Percentiles rank a stretch among this genome's conserved stretches.
Evolutionary conservation across 116 monocot species (phyloP).

Genomic region (Phalaenopsis hybrid): DNA sequence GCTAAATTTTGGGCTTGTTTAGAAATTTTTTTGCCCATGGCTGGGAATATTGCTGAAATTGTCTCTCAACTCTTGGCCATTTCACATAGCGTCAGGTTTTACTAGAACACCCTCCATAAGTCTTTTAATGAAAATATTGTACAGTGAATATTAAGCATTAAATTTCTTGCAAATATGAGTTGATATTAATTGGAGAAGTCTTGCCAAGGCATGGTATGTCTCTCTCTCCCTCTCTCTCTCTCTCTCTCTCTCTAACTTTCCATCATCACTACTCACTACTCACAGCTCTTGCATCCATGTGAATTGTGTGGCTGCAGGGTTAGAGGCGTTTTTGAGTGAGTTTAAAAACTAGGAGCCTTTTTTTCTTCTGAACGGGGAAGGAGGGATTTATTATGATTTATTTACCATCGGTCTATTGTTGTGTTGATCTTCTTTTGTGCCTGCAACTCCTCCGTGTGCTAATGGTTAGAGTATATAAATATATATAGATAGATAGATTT

Average conservation of each 20-base stretch:
- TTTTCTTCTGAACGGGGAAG: neutral
- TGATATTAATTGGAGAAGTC: neutral
- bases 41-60: slow-evolving; percentile 6
- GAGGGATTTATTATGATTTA: neutral
- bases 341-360: neutral
- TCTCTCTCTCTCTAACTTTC: neutral
- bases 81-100: slow-evolving; percentile 8
- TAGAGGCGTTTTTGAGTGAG: neutral
- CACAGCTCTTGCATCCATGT: neutral
- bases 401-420: neutral
- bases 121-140: slow-evolving; percentile 6
- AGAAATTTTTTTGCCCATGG: neutral
- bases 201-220: neutral
- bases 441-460: neutral
- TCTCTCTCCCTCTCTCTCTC: slow-evolving; percentile 4
- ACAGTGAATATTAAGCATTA: slow-evolving; percentile 3
- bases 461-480: neutral
- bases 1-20: slow-evolving; percentile 8
- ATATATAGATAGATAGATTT: neutral
- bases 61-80: neutral
- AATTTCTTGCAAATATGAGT: slow-evolving; percentile 3
- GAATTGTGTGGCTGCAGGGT: neutral
- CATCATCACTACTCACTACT: neutral
- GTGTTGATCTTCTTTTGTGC: neutral
- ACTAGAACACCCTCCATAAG: neutral